Evolutionary conservation across 768 basidiomycete genomes (phyloP).

Genomic region (Clathrus columnatus): DNA sequence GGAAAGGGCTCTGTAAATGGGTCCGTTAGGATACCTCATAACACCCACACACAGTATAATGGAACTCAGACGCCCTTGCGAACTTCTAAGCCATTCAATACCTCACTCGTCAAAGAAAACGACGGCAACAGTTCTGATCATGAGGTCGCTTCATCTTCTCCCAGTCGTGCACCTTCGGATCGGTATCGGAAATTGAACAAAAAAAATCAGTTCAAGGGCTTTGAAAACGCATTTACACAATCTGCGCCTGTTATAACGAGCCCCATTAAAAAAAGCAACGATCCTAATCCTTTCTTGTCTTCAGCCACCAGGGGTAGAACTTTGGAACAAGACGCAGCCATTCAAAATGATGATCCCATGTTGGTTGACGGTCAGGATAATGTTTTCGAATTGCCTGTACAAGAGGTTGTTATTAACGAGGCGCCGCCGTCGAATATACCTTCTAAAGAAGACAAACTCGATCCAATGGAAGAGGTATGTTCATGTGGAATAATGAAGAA

Average conservation of each 20-base stretch:
- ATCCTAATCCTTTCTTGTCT: neutral
- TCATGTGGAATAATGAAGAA: neutral
- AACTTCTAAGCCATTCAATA: conserved; percentile 19
- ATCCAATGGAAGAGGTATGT: conserved; percentile 37
- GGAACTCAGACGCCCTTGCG: conserved; percentile 31
- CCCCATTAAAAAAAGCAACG: neutral
- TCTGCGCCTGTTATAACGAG: conserved; percentile 27
- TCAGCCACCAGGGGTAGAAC: neutral
- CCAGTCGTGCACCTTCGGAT: neutral
- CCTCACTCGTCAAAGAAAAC: conserved; percentile 9
- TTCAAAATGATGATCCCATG: neutral
- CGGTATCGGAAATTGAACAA: neutral
- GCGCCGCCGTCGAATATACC: neutral
- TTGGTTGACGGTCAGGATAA: neutral
- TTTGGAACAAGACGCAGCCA: neutral
- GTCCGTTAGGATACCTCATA: conserved; percentile 29
- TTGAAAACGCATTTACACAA: conserved; percentile 44
- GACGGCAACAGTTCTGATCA: conserved; percentile 11
- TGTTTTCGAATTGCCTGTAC: neutral
- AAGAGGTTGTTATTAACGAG: neutral
- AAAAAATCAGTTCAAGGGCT: conserved; percentile 25
- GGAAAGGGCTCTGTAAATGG: conserved; percentile 31
- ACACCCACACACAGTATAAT: conserved; percentile 16
- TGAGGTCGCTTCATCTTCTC: conserved; percentile 14
- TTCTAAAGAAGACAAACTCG: neutral